Evolutionary conservation across 192 early-diverging fungal genomes (phyloP), one percentile per base, ranked within the genome.

Genomic region (Linnemannia hyalina): DNA sequence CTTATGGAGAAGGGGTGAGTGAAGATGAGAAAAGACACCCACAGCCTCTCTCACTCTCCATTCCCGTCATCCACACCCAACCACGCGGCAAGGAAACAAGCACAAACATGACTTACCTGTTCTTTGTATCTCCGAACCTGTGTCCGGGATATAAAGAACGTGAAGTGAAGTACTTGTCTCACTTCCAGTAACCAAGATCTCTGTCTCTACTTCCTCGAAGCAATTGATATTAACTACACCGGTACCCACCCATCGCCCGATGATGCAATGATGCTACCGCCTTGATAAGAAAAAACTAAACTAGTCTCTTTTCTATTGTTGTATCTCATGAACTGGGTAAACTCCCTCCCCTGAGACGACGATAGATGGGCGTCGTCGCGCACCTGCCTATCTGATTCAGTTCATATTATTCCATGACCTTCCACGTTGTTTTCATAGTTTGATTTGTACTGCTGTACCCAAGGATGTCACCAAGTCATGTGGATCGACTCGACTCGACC

Each of bases 381-480:
- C 60, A 65, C 35, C 55, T 15, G 2, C 10, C 60, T 32, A n/a
- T 29, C 8, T 26, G 55, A 57, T 57, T 26, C 44, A 46, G 1
- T 46, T 57, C 23, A 26, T 23, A 32, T 26, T 32, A 32, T 65
- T 65, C 60, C 29, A 65, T 65, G 0, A 15, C 60, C 60, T 65
- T 65, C 60, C 60, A 65, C 60, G 60, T 65, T 65, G 11, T 65
- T 65, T 65, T 65, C 60, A 65, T 65, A 65, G 7, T 46, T 46
- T 46, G 26, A 35, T 32, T 29, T 29, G 26, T 23, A 4, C 70
- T 13, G 13, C 44, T 11, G 44, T 46, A 41, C 20, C 40, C 70
- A 70, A 20, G 29, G 10, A 15, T 46, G 44, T 46, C 44, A 46
- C 44, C 44, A 46, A 65, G 60, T 65, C 60, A 65, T 65, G 60